Evolutionary conservation across 805 yeast species (phyloP), one percentile per base, ranked within the genome.

Genomic region (Pichia sporocuriosa): DNA sequence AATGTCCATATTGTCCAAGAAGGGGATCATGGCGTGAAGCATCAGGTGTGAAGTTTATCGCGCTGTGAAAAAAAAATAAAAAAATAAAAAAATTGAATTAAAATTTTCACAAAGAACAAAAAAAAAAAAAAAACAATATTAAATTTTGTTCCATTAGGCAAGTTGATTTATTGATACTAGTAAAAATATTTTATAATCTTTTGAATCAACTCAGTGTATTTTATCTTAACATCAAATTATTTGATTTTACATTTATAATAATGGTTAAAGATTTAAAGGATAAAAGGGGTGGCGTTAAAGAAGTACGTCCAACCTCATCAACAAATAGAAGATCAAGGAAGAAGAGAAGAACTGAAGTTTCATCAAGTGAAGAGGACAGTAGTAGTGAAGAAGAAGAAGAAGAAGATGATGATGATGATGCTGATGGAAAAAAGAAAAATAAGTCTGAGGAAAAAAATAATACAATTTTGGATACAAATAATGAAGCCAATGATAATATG

Each of bases 331-430:
- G 84, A 53, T 73, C 84, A 48, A 69, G 81, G 55, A 81, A 81
- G 73, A 82, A 81, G 76, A 79, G 88, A 75, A 81, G 89, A 78
- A 82, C 90, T 0, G 86, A 81, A 39, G 87, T 80, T 50, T 75
- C 79, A 24, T 79, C 84, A 0, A 46, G 50, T 33, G 50, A 47
- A 15, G 50, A 47, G 17, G 70, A 77, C 12, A 39, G 43, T 22
- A 35, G 40, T 23, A 17, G 15, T n/a, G 19, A 6, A 24, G 2
- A 39, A 20, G 13, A 36, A 38, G 8, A 2, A 25, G 21, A 9
- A 17, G 6, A 6, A 11, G 30, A 24, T 16, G 31, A 17, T 6
- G 32, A 27, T 16, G 32, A 5, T 3, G 19, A 19, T 11, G 25
- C 25, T 20, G 37, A 33, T 22, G 24, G 22, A 2, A 44, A 25